Evolutionary conservation across 2,329 filamentous ascomycete species (phyloP), one percentile per base, ranked within the genome.

Genomic region (Tolypocladium amazonense): DNA sequence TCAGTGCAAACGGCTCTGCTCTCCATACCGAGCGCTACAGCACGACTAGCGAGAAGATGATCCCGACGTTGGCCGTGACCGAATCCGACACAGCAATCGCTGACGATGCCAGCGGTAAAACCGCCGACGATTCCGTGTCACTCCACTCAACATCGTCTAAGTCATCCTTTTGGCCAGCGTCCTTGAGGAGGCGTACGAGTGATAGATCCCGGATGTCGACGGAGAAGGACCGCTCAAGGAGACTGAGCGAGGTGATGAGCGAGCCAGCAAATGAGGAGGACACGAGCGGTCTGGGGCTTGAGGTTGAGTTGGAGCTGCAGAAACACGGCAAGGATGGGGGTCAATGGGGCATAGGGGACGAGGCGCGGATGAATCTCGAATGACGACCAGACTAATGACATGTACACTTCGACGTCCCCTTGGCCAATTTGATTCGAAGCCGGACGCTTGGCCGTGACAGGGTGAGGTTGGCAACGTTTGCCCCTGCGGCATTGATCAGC

Each of bases 321-420:
- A 77, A 79, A 64, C 70, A 79, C 63, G 73, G 79, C 64, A 77
- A 75, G 68, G 84, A 81, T 65, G 86, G 76, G 65, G 81, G 73
- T 3, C 82, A 84, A 67, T 92, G 91, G 86, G 89, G 90, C 0
- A 82, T 95, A 56, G 89, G 89, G 1, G 92, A 96, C 70, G 91
- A 96, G 69, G 85, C 88, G 30, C 81, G 88, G 67, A 94, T 96
- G 88, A 88, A 86, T 38, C 76, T 96, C 65, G 90, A 93, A 72
- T 93, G 71, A 67, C 20, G 56, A 35, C 27, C 18, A 53, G 20
- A 14, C 11, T 15, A 30, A 53, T 35, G 30, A 37, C n/a, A 15
- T 23, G 12, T 20, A 35, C 50, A 27, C 30, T 11, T 52, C 15
- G 15, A 52, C 27, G 9, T 52, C 12, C n/a, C 3, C 47, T 11